phyloP scores from a whole-genome alignment of 371 early-diverging fungal species.

The Funneliformis caledonium region DNA sequence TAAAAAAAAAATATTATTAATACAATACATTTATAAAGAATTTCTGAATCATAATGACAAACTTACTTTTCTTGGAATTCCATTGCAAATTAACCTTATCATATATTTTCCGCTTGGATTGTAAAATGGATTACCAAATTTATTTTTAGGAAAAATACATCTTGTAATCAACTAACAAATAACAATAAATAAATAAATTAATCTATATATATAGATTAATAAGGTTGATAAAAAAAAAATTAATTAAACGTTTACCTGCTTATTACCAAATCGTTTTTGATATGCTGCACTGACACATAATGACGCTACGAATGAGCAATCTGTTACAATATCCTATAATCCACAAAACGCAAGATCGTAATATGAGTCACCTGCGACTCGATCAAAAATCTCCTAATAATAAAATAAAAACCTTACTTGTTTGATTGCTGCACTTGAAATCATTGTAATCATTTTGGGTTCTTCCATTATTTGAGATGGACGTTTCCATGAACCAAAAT shows the following conservation, averaged over 20 bases:
- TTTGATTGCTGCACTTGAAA: constrained; percentile 58
- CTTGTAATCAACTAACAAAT: constrained; percentile 71
- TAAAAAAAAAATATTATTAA: not conserved
- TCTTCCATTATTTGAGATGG: constrained; percentile 71
- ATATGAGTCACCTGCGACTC: not conserved
- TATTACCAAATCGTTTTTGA: constrained; percentile 69
- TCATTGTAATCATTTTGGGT: constrained; percentile 67
- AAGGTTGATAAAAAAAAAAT: not conserved
- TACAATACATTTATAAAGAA: not conserved
- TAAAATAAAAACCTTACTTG: not conserved
- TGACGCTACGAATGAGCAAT: constrained; percentile 94
- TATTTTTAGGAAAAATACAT: constrained; percentile 86
- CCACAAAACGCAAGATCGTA: constrained; percentile 34
- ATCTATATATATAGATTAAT: constrained; percentile 18
- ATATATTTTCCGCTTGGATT: constrained; percentile 90
- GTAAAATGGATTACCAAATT: constrained; percentile 72
- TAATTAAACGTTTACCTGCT: constrained; percentile 55
- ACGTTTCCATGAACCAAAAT: constrained; percentile 84
- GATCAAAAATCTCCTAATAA: not conserved
- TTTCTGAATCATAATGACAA: not conserved
- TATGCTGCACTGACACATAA: constrained; percentile 87
- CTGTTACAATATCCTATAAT: constrained; percentile 86
- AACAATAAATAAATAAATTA: not conserved
- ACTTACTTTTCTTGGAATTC: constrained; percentile 79
- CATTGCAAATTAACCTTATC: constrained; percentile 83